Evolutionary conservation across 768 basidiomycete species (phyloP), one percentile per base, ranked within the genome.

Genomic region (Mycena alexandri): DNA sequence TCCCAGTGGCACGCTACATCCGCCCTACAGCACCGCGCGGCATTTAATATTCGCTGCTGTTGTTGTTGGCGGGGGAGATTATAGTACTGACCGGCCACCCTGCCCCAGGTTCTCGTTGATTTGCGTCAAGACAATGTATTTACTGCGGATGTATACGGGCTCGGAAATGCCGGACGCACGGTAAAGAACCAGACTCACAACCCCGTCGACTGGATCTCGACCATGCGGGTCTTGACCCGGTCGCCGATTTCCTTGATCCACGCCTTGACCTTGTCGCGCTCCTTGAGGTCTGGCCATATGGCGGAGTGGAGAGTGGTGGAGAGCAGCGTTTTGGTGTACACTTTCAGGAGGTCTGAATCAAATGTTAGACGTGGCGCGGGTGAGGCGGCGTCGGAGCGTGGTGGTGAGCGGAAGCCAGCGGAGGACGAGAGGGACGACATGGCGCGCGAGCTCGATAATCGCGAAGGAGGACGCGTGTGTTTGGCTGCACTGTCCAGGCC

Each of bases 1-100:
- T 95, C 93, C 93, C 93, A 95, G 74, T 95, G 94, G 68, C 91
- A 93, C 54, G 85, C 86, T 80, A 95, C 87, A 77, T 93, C 92
- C 52, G 91, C 92, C 71, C 93, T 94, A 71, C 53, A 67, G 54
- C 59, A 51, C 64, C 21, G 52, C 70, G 38, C 14, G 38, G 38
- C 38, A 38, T 38, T 38, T 9, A 38, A 38, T 47, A 70, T 21
- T 57, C 56, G 44, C 59, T 63, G 38, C 38, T 38, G 38, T 38
- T 38, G 38, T n/a, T 10, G 41, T 47, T 65, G 21, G 48, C 52
- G 63, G 70, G 57, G 62, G 42, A 62, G 34, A 54, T 50, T 53
- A 67, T 54, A 34, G 46, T 34, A 78, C 89, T 77, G 74, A 94
- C 93, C 92, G 88, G 75, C 92, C 93, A 63, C 93, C 94, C 77